Evolutionary conservation across 768 basidiomycete genomes (phyloP).

Genomic region (Boletus sp.): DNA sequence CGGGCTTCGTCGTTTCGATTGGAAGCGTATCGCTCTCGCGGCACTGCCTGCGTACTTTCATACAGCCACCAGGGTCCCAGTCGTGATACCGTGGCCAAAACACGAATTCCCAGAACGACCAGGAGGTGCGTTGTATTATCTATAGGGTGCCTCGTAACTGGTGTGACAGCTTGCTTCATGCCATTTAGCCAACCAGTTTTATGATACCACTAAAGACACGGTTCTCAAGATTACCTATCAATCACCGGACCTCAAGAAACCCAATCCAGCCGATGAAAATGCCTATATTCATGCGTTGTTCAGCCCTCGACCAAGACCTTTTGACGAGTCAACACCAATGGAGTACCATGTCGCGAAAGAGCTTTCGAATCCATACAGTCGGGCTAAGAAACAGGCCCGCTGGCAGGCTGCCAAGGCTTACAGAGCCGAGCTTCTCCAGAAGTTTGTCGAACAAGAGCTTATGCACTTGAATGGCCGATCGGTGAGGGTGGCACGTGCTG

Average conservation of each 20-base stretch:
- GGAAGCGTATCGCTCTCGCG: conserved; percentile 68
- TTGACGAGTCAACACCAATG: conserved; percentile 53
- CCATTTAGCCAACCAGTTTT: conserved; percentile 36
- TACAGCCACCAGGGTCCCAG: conserved; percentile 29
- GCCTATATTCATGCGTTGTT: conserved; percentile 55
- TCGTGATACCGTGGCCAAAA: conserved; percentile 72
- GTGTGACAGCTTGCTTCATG: conserved; percentile 5
- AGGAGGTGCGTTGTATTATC: conserved; percentile 18
- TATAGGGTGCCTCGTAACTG: not conserved
- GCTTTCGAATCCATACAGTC: conserved; percentile 77
- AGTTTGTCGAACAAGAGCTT: conserved; percentile 53
- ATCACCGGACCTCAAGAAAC: conserved; percentile 46
- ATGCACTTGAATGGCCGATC: conserved; percentile 58
- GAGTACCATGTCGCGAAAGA: conserved; percentile 67
- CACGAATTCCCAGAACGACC: conserved; percentile 38
- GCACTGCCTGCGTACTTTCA: conserved; percentile 56
- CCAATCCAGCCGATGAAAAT: conserved; percentile 44
- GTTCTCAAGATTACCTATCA: conserved; percentile 71
- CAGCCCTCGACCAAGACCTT: conserved; percentile 39
- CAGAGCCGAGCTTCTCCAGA: conserved; percentile 47
- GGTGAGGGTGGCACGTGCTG: conserved; percentile 59
- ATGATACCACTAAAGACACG: conserved; percentile 61
- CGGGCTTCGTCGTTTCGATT: conserved; percentile 54
- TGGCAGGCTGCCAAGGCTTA: conserved; percentile 59
- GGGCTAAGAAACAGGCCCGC: conserved; percentile 75